Percentiles rank a stretch among this genome's conserved stretches.
Evolutionary conservation across 306 rosid species (phyloP).

Genomic region (Dryas alaskensis): DNA sequence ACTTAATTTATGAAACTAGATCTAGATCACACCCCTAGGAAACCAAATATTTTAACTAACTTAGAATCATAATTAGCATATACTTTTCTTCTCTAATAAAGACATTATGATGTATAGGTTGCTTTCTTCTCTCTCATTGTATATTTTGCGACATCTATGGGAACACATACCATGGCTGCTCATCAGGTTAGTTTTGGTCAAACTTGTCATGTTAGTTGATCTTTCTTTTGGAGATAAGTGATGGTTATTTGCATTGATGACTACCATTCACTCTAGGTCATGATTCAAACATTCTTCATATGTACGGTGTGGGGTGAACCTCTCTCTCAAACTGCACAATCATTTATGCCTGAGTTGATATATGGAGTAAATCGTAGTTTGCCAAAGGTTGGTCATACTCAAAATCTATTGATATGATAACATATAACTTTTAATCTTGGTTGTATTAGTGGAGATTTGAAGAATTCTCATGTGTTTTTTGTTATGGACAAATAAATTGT

Average conservation of each 20-base stretch:
- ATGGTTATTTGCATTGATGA: constrained; percentile 22
- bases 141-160: constrained; percentile 83
- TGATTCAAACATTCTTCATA: constrained; percentile 71
- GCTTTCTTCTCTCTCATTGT: constrained; percentile 74
- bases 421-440: background rate
- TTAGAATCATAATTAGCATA: background rate
- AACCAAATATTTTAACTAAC: background rate
- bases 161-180: constrained; percentile 83
- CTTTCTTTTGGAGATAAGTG: constrained; percentile 16
- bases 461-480: background rate
- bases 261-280: constrained; percentile 53
- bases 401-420: background rate
- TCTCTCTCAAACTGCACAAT: constrained; percentile 90
- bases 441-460: background rate
- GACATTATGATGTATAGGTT: constrained; percentile 44
- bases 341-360: constrained; percentile 86
- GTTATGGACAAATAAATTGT: background rate
- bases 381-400: constrained; percentile 61
- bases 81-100: background rate
- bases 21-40: background rate
- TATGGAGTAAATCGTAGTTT: constrained; percentile 59
- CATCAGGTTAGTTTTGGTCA: constrained; percentile 63
- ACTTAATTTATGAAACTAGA: background rate
- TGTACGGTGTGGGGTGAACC: constrained; percentile 98
- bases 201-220: constrained; percentile 21